A percentile compares a stretch with the other conserved stretches of the same genome.
Conservation (phyloP, 331 rosid species). For the Dryas integrifolia region DNA sequence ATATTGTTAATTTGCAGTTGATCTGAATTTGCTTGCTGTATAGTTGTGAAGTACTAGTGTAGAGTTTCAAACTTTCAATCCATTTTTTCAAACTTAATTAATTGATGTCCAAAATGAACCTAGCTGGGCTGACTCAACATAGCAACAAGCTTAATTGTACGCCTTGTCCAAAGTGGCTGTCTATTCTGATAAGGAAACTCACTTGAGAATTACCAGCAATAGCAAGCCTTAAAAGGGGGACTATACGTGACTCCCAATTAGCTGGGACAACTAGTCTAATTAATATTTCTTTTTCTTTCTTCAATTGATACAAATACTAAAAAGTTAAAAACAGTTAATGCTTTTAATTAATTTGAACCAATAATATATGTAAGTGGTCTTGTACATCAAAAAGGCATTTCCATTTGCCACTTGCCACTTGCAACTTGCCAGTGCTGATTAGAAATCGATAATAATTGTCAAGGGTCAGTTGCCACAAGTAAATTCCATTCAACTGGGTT, state of each 20-base stretch:
- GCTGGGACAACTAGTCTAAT: neutral
- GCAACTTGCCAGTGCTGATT: neutral
- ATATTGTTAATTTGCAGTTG: too few relatives aligned
- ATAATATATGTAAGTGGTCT: neutral
- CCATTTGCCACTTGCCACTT: too few relatives aligned
- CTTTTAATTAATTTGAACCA: neutral
- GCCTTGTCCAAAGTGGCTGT: conserved; percentile 6
- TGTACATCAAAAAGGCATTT: neutral
- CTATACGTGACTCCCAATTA: neutral
- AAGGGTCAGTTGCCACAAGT: neutral
- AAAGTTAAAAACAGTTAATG: neutral
- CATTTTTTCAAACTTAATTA: neutral
- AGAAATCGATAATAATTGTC: conserved; percentile 11
- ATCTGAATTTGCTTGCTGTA: neutral
- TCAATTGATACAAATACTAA: neutral
- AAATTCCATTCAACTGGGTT: neutral
- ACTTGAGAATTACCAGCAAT: neutral
- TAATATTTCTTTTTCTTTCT: neutral
- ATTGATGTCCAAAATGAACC: neutral
- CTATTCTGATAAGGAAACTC: conserved; percentile 4
- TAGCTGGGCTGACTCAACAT: conserved; percentile 11
- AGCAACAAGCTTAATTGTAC: neutral
- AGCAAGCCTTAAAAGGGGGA: neutral
- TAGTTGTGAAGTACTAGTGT: neutral
- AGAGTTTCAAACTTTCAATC: neutral